Conservation (phyloP, 305 asterid species). For the Solanum aculeatissimum region DNA sequence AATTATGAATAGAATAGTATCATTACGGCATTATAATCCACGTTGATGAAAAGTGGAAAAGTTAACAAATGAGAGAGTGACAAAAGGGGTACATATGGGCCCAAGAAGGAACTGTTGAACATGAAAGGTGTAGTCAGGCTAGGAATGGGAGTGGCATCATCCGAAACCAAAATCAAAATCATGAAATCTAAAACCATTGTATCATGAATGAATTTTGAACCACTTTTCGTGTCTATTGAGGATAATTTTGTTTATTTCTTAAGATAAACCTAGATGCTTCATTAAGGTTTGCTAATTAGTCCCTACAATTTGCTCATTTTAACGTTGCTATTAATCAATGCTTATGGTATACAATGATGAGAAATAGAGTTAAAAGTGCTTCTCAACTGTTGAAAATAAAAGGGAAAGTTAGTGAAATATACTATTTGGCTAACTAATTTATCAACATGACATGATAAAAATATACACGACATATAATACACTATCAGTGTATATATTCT, state of each 20-base stretch:
- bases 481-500: not conserved
- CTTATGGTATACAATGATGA: not conserved
- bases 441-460: not conserved
- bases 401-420: not conserved
- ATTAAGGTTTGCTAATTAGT: not conserved
- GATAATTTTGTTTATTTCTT: not conserved
- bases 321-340: not conserved
- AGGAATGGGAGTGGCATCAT: not conserved
- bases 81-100: not conserved
- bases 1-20: accelerated
- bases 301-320: not conserved
- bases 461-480: not conserved
- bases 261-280: not conserved
- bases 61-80: not conserved
- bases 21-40: accelerated
- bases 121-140: not conserved
- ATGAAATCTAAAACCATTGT: not conserved
- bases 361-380: not conserved
- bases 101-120: not conserved
- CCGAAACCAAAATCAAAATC: not conserved
- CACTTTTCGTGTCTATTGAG: not conserved
- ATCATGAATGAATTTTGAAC: not conserved
- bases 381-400: not conserved
- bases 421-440: not conserved
- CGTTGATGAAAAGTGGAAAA: not conserved